Percentiles rank a stretch among this genome's conserved stretches.
Conservation (phyloP, 768 basidiomycete genomes). For the Fomitopsis pulvina region DNA sequence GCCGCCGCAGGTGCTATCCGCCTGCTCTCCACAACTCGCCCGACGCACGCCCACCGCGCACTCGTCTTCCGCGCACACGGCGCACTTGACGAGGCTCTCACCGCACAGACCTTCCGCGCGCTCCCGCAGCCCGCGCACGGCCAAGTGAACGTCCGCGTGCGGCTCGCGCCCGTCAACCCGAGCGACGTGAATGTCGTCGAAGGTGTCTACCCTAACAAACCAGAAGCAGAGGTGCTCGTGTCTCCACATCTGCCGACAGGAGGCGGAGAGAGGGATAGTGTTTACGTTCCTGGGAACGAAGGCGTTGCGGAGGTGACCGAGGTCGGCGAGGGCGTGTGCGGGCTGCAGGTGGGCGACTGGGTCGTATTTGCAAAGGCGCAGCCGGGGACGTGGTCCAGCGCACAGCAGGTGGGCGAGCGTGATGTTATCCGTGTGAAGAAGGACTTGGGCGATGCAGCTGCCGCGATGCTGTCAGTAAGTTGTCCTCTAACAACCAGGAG, state of each 20-base stretch:
- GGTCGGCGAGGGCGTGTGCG: conserved; percentile 48
- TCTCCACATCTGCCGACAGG: conserved; percentile 11
- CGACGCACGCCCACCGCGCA: conserved; percentile 42
- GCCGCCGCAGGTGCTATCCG: background rate
- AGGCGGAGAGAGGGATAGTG: conserved; percentile 24
- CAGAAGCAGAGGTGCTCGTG: conserved; percentile 30
- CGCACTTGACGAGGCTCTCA: conserved; percentile 54
- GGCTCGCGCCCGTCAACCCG: conserved; percentile 74
- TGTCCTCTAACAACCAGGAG: no score
- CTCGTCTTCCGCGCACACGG: conserved; percentile 59
- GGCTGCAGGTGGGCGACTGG: conserved; percentile 56
- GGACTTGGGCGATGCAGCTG: conserved; percentile 51
- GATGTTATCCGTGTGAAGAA: conserved; percentile 60
- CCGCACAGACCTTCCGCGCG: conserved; percentile 41
- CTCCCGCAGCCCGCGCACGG: conserved; percentile 48
- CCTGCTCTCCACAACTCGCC: conserved; percentile 6
- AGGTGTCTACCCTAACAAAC: conserved; percentile 73
- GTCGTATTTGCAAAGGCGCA: conserved; percentile 66
- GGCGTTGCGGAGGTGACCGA: conserved; percentile 62
- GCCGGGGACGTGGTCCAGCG: conserved; percentile 69
- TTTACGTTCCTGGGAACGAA: conserved; percentile 72
- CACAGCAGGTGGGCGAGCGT: conserved; percentile 41
- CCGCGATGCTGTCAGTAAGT: conserved; percentile 70
- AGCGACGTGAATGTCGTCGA: conserved; percentile 78
- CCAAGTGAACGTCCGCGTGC: conserved; percentile 58